Base-by-base conservation (phyloP, 1,284 basidiomycete genomes). In the Melanopsichium pennsylvanicum region DNA sequence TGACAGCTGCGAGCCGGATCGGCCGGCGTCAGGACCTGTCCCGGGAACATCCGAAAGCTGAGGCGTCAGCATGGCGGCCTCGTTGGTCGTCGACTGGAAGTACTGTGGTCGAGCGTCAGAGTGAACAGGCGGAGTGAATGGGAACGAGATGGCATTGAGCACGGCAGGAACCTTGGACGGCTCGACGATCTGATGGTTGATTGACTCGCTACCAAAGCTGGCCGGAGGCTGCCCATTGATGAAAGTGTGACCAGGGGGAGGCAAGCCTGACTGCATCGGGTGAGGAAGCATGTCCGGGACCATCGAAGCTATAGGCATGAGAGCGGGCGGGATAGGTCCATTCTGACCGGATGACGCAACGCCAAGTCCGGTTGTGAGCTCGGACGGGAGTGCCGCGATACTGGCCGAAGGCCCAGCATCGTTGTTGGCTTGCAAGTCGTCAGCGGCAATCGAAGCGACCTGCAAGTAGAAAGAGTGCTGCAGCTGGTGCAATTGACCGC, bases 401-500 rank as follows among this genome's bases (percentile, higher is more conserved):
- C 55, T 45, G 11, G 54, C 61, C 5, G 61, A 52, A 18, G 50
- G 50, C 23, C 51, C 51, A 11, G 46, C 64, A 31, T 67, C 52
- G 43, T 38, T n/a, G n/a, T n/a, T 46, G 29, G 42, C 54, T 38
- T 61, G 64, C 22, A 59, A 34, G 4, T 70, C 62, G 23, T 63
- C 50, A 15, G 67, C 56, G 18, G 60, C 48, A 12, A 62, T 44
- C 1, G 68, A 59, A 2, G 70, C 67, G 0, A 77, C 76, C 36
- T 71, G 66, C 22, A 78, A 48, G 40, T 62, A 68, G 60, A 79
- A 78, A 5, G 77, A 72, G 36, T 76, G 70, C 48, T 77, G 62
- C 8, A 78, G 68, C 36, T 63, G 70, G 40, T 78, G 76, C 31
- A 75, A 52, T 52, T 79, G 72, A n/a, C 66, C 72, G 11, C 60